Base-by-base conservation (phyloP, 352 stramenopile species). In the Pythium diclinum region DNA sequence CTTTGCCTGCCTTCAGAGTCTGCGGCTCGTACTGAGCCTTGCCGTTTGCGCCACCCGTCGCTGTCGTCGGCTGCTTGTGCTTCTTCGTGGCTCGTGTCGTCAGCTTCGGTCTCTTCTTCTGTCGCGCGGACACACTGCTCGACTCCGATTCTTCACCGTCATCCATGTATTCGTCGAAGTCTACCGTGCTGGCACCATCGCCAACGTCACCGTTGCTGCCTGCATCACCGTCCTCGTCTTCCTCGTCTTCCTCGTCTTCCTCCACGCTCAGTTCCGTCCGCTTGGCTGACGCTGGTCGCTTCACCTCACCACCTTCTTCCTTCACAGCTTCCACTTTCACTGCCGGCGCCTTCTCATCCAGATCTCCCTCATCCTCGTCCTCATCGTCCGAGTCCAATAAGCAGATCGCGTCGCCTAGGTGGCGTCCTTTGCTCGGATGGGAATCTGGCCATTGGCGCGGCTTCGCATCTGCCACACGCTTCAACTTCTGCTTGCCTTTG, bases 51-150 rank as follows among this genome's bases (percentile, higher is more conserved):
- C 6, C 36, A 21, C 3, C 40, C 17, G 40, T 21, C 36, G 28
- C 13, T 33, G 34, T 19, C 6, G 19, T 34, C 17, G 52, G 25
- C 19, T 42, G 19, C 40, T 44, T 57, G 3, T 46, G 53, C 40
- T 58, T 61, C 54, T 68, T 62, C 34, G 10, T 63, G 14, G 17
- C 56, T n/a, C 28, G 17, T 10, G 63, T 64, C 40, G 42, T 56
- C 23, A 69, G 49, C n/a, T 64, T 40, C 5, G 63, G 63, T 23
- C 56, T 56, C 55, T 68, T 68, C 6, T 40, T 51, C 28, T 48
- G 17, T n/a, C 46, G 30, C 6, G 21, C 58, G 7, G 52, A 44
- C 21, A 10, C 46, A 1, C 21, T 63, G 17, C 34, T 38, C 56
- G 49, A 40, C 11, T 10, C 53, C 32, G 46, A 68, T 3, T 32